Conservation (phyloP, 1,284 basidiomycete genomes). For the Ustilago bromivora region DNA sequence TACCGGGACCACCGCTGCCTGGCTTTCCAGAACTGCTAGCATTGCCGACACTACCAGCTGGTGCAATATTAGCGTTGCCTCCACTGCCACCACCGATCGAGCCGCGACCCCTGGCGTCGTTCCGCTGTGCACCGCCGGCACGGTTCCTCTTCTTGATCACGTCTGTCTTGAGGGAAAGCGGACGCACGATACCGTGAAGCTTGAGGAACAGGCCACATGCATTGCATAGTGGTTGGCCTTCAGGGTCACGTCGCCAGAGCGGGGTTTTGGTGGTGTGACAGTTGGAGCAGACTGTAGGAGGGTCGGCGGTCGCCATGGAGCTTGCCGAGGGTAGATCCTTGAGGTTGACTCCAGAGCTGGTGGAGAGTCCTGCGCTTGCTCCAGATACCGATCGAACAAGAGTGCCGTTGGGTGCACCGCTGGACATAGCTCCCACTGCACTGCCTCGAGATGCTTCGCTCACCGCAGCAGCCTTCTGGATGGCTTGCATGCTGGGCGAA, state of each 20-base stretch:
- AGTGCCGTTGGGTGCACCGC: conserved; percentile 14
- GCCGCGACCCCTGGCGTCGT: conserved; percentile 27
- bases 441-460: conserved; percentile 37
- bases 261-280: conserved; percentile 96
- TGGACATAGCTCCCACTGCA: conserved; percentile 18
- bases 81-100: conserved; percentile 20
- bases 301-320: conserved; percentile 56
- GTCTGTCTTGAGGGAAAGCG: conserved; percentile 93
- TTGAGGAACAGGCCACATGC: conserved; percentile 76
- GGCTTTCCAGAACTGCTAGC: conserved; percentile 19
- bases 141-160: conserved; percentile 89
- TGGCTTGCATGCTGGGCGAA: conserved; percentile 42
- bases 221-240: conserved; percentile 86
- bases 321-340: conserved; percentile 47
- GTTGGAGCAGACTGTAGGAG: conserved; percentile 86
- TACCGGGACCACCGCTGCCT: neutral
- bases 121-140: conserved; percentile 43
- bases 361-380: conserved; percentile 9
- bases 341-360: conserved; percentile 34
- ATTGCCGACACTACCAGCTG: conserved; percentile 20
- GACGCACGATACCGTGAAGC: conserved; percentile 92
- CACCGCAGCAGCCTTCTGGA: conserved; percentile 40
- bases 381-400: conserved; percentile 20
- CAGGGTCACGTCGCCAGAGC: conserved; percentile 92
- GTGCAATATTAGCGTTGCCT: conserved; percentile 27